A percentile compares a stretch with the other conserved stretches of the same genome.
Evolutionary conservation across 139 green algal species (phyloP).

Genomic region (Deuterostichococcus epilithicus): DNA sequence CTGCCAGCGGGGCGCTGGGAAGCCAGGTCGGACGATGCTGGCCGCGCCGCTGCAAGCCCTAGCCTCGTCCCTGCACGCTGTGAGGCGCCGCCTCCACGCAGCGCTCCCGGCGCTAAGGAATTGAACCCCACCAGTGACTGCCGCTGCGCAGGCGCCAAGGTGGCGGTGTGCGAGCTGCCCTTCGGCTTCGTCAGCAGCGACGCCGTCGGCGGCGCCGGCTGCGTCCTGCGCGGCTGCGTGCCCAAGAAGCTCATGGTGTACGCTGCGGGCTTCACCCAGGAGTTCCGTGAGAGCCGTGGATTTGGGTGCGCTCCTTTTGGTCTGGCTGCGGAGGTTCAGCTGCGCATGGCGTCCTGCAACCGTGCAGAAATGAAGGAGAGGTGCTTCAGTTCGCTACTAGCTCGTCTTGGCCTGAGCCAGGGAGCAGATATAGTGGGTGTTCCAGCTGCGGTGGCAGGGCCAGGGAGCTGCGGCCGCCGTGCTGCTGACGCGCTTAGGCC

Average conservation of each 20-base stretch:
- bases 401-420: neutral
- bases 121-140: no score
- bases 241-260: constrained; percentile 73
- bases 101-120: neutral
- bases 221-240: constrained; percentile 72
- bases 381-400: neutral
- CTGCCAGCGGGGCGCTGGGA: no score
- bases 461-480: no score
- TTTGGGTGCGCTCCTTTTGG: constrained; percentile 60
- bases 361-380: neutral
- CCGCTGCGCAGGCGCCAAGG: constrained; percentile 56
- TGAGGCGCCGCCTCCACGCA: no score
- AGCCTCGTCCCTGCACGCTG: no score
- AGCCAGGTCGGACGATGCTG: no score
- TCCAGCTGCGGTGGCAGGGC: no score
- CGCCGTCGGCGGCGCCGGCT: constrained; percentile 70
- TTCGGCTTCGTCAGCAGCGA: constrained; percentile 60
- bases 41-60: no score
- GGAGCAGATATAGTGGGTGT: no score
- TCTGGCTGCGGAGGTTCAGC: constrained; percentile 5
- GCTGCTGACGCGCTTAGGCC: no score
- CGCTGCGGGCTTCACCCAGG: constrained; percentile 40
- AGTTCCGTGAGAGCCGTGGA: constrained; percentile 32
- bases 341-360: no score
- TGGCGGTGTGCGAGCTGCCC: constrained; percentile 80